Evolutionary conservation across 2,329 filamentous ascomycete species (phyloP).

Genomic region (Fusarium tupiense): DNA sequence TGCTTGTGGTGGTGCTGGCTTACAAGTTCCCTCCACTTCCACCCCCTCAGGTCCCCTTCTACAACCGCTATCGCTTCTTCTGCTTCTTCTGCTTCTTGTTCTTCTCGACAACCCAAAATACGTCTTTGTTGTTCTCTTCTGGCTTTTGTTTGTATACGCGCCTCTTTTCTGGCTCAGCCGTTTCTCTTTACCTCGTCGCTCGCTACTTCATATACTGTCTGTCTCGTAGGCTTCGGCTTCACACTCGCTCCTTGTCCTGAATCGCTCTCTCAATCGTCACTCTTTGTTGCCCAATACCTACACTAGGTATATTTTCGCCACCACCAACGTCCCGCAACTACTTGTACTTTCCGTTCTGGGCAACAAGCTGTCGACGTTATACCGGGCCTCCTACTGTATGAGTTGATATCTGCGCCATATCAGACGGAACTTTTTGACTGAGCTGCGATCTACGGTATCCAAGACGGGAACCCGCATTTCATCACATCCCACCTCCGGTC

Average conservation of each 20-base stretch:
- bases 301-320: constrained; percentile 4
- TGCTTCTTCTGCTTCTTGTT: not conserved
- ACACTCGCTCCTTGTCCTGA: constrained; percentile 24
- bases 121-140: constrained; percentile 13
- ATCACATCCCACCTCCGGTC: constrained; percentile 9
- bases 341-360: constrained; percentile 30
- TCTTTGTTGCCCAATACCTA: not conserved
- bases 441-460: constrained; percentile 25
- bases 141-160: constrained; percentile 17
- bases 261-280: constrained; percentile 10
- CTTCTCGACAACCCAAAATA: constrained; percentile 7
- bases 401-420: constrained; percentile 23
- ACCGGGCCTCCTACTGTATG: constrained; percentile 9
- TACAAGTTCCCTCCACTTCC: constrained; percentile 34
- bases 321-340: constrained; percentile 4
- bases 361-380: constrained; percentile 17
- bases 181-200: constrained; percentile 9
- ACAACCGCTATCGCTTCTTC: not conserved
- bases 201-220: constrained; percentile 17
- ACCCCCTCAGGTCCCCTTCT: constrained; percentile 24
- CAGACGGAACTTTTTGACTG: constrained; percentile 23
- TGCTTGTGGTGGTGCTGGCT: constrained; percentile 17
- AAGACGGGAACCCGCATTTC: constrained; percentile 36
- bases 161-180: constrained; percentile 15
- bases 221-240: not conserved